Evolutionary conservation across 768 basidiomycete species (phyloP), one percentile per base, ranked within the genome.

Genomic region (Suillus sp.): DNA sequence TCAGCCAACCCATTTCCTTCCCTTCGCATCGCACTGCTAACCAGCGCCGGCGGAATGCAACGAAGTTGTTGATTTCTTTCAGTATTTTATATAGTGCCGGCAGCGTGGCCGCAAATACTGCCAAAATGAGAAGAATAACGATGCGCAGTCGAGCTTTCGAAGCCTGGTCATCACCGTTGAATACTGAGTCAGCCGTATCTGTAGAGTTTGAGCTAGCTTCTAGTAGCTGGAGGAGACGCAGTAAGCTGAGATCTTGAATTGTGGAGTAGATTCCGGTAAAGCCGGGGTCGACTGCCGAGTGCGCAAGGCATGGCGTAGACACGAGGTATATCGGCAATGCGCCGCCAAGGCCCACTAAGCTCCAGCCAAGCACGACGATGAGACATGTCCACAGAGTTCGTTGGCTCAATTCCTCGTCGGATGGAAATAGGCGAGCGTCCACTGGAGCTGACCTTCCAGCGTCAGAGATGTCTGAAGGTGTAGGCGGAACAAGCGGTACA

Each of bases 1-100:
- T 86, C 47, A 93, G 75, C 87, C 91, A 93, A 7, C 86, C 92
- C 77, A 95, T 80, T 68, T 93, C 91, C 64, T 86, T 79, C 3
- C 85, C 85, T 65, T 83, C 84, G 69, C 92, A 91, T 59, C 82
- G 83, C 1, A 86, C 76, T 35, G 84, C 78, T 20, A 86, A 70
- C 86, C 92, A 93, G 34, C 82, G 79, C 48, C 77, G 74, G 55
- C 87, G 81, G 69, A 83, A 87, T 9, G 76, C 80, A 3, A 84
- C 80, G 3, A 90, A 73, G 18, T 70, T 75, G 68, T 82, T 84
- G 69, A 90, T 88, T 72, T 92, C 89, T 65, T 77, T 78, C 54
- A 91, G 69, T 27, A 93, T 83, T 68, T 86, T 84, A 74, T 80
- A 83, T 40, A 93, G 70, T 0, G 87, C 85, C 1, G 92, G 91